Evolutionary conservation across 2,329 filamentous ascomycete genomes (phyloP).

Genomic region (Aureobasidium sp.): DNA sequence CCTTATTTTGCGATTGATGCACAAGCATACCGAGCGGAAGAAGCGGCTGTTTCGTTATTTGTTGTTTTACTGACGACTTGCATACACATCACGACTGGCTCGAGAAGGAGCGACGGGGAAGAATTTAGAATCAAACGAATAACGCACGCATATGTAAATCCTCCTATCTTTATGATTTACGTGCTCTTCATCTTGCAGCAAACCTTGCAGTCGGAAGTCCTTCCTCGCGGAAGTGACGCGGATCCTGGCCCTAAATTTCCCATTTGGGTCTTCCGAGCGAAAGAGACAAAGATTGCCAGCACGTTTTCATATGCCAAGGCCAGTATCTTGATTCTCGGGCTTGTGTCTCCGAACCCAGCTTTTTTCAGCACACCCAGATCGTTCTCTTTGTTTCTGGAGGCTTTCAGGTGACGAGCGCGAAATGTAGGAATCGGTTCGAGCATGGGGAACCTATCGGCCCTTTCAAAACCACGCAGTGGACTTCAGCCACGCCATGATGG

Average conservation of each 20-base stretch:
- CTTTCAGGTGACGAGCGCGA: neutral
- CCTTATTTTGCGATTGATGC: neutral
- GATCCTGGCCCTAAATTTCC: neutral
- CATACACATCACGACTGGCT: neutral
- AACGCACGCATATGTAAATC: neutral
- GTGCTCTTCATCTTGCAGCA: neutral
- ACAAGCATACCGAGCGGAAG: neutral
- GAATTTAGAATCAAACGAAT: neutral
- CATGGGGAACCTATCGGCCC: conserved; percentile 5
- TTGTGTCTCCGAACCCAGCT: neutral
- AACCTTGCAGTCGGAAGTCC: neutral
- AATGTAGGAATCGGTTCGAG: neutral
- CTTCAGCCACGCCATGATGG: neutral
- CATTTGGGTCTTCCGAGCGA: neutral
- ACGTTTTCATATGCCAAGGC: neutral
- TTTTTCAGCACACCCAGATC: neutral
- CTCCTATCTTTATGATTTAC: neutral
- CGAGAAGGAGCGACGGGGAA: neutral
- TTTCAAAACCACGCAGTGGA: neutral
- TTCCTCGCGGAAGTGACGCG: neutral
- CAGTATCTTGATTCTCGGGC: neutral
- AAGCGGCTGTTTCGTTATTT: neutral
- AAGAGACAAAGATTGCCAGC: neutral
- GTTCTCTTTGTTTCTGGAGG: neutral
- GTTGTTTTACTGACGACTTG: neutral